These are phyloP conservation scores for Naganishia kalamii DNA, from an alignment of 768 basidiomycete genomes.

Conservation along the genomic window DNA sequence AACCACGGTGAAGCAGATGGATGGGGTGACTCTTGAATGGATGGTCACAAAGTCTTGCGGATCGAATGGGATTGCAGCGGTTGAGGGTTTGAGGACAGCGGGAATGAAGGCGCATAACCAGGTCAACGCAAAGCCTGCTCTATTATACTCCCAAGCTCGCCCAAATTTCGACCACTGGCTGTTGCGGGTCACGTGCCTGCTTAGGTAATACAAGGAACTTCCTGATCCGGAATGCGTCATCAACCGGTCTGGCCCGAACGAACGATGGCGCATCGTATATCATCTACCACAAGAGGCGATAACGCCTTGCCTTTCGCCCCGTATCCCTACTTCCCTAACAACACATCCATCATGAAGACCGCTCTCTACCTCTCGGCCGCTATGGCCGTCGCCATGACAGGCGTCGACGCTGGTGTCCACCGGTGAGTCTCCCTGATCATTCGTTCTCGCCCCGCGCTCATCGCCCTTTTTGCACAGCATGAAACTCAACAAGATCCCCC, in stretches of 20 bases:
- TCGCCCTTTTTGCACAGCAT: conserved; percentile 54
- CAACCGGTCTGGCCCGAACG: too few species aligned
- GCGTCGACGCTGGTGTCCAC: conserved; percentile 46
- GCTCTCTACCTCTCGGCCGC: conserved; percentile 39
- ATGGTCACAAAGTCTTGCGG: not conserved
- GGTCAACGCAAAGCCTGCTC: not conserved
- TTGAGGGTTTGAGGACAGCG: not conserved
- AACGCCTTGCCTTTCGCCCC: not conserved
- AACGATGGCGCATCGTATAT: too few species aligned
- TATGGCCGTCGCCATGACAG: conserved; percentile 34
- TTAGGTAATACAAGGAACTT: too few species aligned
- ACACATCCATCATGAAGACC: conserved; percentile 37
- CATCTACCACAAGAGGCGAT: too few species aligned
- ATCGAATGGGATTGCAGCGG: not conserved
- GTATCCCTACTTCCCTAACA: not conserved
- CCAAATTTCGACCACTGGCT: too few species aligned
- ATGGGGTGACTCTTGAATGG: not conserved
- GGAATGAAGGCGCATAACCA: not conserved
- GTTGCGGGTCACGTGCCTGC: too few species aligned
- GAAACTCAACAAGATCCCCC: conserved; percentile 77
- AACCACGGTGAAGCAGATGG: conserved; percentile 1
- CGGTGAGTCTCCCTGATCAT: conserved; percentile 40
- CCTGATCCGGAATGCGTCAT: not conserved
- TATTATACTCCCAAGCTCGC: not conserved
- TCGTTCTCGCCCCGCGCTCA: conserved; percentile 29